Evolutionary conservation across 2,329 filamentous ascomycete species (phyloP), one percentile per base, ranked within the genome.

Genomic region (Cytospora schulzeri): DNA sequence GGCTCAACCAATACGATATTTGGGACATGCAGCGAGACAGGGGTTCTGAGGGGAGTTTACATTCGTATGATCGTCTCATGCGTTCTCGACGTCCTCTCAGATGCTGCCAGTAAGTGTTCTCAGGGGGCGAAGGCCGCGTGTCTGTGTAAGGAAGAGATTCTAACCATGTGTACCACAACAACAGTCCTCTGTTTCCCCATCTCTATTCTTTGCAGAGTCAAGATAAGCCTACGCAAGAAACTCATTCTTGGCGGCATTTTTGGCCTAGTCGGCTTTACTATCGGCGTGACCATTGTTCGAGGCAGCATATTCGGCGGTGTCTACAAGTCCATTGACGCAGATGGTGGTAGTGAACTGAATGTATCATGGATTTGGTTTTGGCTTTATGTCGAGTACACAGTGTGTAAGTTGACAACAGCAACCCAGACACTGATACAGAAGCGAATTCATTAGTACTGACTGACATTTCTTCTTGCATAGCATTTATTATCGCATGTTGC

Each of bases 401-500:
- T 65, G 11, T 54, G 62, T 63, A 63, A 57, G 60, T 60, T 35
- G 15, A 15, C 9, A 28, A 24, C 48, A 17, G 4, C 8, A 22
- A 24, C 19, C 24, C 26, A 9, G 3, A 19, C 7, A 29, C 4
- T 22, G 17, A 29, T 4, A 29, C 14, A n/a, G 26, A 19, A 29
- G 14, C 12, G 22, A 29, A 53, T 33, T 14, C 4, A 26, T 3
- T 17, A 2, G 17, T 53, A 2, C 2, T 2, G 4, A 17, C 19
- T 55, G 17, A 55, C 52, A 24, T 14, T 12, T 19, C 35, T 45
- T 41, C 17, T 41, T 19, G 26, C 45, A 6, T 26, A 64, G 69
- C 69, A n/a, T 68, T 66, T 31, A 29, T 69, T 5, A 58, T 70
- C 22, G 69, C 69, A 35, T 70, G 69, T 50, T 51, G 68, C 29